Percentiles rank a stretch among this genome's conserved stretches.
Evolutionary conservation across 352 stramenopile genomes (phyloP).

Genomic region (Ochromonadaceae sp.): DNA sequence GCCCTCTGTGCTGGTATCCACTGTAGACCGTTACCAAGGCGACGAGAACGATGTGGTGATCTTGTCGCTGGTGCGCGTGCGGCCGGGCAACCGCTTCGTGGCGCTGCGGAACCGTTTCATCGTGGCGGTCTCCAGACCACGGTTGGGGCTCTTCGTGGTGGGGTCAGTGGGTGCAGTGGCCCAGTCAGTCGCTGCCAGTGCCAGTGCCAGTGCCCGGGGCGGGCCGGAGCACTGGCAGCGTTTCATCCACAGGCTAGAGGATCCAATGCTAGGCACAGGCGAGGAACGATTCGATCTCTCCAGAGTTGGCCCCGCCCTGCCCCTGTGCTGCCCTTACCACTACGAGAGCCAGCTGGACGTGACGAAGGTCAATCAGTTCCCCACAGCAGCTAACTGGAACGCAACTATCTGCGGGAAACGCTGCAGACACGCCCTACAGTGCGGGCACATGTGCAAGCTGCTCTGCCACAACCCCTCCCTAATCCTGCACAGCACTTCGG

Average conservation of each 20-base stretch:
- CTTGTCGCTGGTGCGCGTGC: constrained; percentile 3
- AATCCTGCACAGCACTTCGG: too few species aligned
- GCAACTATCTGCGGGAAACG: not conserved
- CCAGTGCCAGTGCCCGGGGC: not conserved
- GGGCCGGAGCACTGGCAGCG: not conserved
- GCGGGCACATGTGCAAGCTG: not conserved
- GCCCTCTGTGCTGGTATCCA: not conserved
- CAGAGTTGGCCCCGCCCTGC: not conserved
- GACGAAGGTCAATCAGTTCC: not conserved
- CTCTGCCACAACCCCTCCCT: not conserved
- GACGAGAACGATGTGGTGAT: constrained; percentile 20
- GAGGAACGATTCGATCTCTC: not conserved
- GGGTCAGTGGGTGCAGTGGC: not conserved
- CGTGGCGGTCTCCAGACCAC: constrained; percentile 2
- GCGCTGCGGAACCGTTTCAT: constrained; percentile 10
- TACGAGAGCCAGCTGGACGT: not conserved
- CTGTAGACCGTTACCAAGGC: constrained; percentile 15
- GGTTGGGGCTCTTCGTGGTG: constrained; percentile 9
- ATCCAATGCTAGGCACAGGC: not conserved
- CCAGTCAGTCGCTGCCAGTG: not conserved
- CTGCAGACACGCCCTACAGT: not conserved
- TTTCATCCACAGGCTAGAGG: not conserved
- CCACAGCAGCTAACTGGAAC: not conserved
- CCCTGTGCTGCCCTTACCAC: constrained; percentile 6
- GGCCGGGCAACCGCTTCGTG: constrained; percentile 5